Evolutionary conservation across 1,139 yeast genomes (phyloP), one percentile per base, ranked within the genome.

Genomic region (Pneumocystis oryctolagi): DNA sequence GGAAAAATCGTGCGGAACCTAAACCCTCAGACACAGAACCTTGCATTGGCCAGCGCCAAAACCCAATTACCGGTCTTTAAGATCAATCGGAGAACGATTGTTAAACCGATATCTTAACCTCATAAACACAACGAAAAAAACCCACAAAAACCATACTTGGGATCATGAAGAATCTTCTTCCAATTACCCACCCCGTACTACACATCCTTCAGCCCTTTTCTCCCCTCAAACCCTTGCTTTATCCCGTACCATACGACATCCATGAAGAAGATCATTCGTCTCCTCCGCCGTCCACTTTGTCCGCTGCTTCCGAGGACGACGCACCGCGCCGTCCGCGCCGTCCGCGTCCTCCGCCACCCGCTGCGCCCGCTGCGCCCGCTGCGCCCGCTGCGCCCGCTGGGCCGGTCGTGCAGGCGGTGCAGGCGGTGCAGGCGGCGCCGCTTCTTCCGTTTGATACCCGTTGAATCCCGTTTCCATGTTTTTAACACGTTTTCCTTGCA

Each of bases 171-270:
- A 55, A 77, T 77, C 70, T 76, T 77, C 67, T 77, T 77, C 79
- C 79, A 77, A 71, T 77, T 77, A 58, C 79, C 79, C 5, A 77
- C 79, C 5, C 79, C 79, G 64, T 77, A 76, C 40, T 37, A 37
- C 6, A 37, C 63, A 63, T 30, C n/a, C 35, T 6, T 57, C 18
- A 37, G 9, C 34, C 18, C n/a, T 35, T 20, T 28, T 53, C 18
- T 40, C 16, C 12, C 28, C 5, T 18, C 8, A 35, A 28, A 28
- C 20, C 60, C 67, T 9, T 59, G 63, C 67, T 37, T 14, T 37
- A 2, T 37, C 12, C 16, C n/a, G 12, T 37, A 37, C 40, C 28
- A 70, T 70, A 61, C 71, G 70, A 68, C 79, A 77, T 28, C 79
- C 79, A 60, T 75, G 75, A 71, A 77, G 71, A 3, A 77, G 70